Evolutionary conservation across 441 rosid species (phyloP).

Genomic region (Jatropha podagrica): DNA sequence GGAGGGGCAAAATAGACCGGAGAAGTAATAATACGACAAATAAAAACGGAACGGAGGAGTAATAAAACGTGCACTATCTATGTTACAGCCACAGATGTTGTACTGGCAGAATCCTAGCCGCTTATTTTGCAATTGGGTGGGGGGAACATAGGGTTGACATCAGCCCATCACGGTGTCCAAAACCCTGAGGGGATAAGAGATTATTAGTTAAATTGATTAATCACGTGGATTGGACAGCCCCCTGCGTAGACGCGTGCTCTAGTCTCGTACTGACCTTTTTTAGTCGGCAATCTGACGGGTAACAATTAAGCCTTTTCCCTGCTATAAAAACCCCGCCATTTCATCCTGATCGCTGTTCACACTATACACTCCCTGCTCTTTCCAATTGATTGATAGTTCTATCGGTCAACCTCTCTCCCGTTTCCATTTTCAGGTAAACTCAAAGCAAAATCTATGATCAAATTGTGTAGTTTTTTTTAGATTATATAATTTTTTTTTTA

Average conservation of each 20-base stretch:
- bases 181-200: background rate
- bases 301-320: background rate
- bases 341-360: background rate
- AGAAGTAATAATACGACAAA: no score
- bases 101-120: background rate
- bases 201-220: background rate
- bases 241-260: background rate
- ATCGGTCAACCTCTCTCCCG: background rate
- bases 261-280: background rate
- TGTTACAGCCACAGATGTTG: background rate
- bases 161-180: background rate
- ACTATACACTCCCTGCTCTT: background rate
- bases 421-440: background rate
- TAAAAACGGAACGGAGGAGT: no score
- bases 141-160: background rate
- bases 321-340: constrained; percentile 13
- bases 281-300: constrained; percentile 3
- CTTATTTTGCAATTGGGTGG: background rate
- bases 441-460: background rate
- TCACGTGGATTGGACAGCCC: background rate
- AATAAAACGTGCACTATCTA: no score
- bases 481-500: background rate
- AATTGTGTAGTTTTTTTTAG: background rate
- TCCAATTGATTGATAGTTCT: background rate
- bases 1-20: no score